phyloP scores from a whole-genome alignment of 2,329 filamentous ascomycete genomes.

The Colletotrichum viniferum region DNA sequence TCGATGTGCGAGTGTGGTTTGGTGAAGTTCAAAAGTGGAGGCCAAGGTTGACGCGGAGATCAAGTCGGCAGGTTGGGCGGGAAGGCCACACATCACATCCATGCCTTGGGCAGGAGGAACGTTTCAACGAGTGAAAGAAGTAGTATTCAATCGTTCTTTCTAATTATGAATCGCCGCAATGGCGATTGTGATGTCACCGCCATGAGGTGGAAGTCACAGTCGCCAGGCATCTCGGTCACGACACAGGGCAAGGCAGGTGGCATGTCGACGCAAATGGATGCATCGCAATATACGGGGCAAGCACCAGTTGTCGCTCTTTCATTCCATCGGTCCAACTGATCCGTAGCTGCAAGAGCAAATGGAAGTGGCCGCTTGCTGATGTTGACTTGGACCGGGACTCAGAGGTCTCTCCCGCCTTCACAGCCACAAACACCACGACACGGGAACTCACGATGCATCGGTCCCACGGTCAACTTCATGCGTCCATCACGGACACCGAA shows the following conservation, averaged over 20 bases:
- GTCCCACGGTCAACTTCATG: background rate
- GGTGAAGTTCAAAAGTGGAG: background rate
- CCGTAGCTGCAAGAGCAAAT: background rate
- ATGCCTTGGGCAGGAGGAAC: accelerated
- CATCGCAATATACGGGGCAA: background rate
- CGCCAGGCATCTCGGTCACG: too few species aligned
- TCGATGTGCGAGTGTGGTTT: background rate
- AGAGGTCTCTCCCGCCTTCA: background rate
- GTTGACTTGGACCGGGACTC: background rate
- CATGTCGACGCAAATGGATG: background rate
- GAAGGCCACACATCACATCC: background rate
- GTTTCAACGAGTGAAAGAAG: background rate
- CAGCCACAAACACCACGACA: background rate
- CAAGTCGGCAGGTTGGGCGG: background rate
- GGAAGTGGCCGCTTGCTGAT: background rate
- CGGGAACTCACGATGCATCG: background rate
- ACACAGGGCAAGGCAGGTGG: background rate
- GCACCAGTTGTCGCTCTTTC: background rate
- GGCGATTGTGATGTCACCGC: background rate
- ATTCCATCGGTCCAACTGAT: background rate
- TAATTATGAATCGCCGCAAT: background rate
- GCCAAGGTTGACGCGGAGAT: background rate
- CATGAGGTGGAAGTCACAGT: background rate
- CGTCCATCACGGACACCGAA: background rate
- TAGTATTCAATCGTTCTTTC: background rate